Evolutionary conservation across 805 yeast species (phyloP).

Genomic region (Candida broadrunensis): DNA sequence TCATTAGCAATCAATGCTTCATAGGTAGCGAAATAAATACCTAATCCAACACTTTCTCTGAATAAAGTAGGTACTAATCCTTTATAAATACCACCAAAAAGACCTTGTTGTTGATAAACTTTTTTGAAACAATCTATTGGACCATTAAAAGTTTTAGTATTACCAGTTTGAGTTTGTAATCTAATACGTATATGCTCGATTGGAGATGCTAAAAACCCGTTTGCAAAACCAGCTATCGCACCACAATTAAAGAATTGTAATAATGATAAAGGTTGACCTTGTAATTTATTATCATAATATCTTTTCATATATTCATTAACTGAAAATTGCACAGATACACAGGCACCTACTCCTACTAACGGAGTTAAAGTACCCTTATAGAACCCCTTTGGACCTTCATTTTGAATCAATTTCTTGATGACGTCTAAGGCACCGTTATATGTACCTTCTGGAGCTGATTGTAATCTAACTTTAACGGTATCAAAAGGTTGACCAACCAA

Average conservation of each 20-base stretch:
- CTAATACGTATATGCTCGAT: slow-evolving; percentile 94
- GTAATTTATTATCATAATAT: slow-evolving; percentile 49
- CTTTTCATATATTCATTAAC: slow-evolving; percentile 94
- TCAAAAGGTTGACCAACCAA: slow-evolving; percentile 96
- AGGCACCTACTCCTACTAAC: slow-evolving; percentile 74
- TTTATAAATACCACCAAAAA: slow-evolving; percentile 59
- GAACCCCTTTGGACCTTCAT: slow-evolving; percentile 40
- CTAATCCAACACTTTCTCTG: slow-evolving; percentile 87
- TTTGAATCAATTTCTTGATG: slow-evolving; percentile 58
- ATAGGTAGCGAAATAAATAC: slow-evolving; percentile 83
- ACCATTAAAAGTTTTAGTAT: slow-evolving; percentile 56
- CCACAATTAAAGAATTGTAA: slow-evolving; percentile 80
- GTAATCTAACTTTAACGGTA: slow-evolving; percentile 89
- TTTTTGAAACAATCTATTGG: slow-evolving; percentile 71
- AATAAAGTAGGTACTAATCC: slow-evolving; percentile 81
- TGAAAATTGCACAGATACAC: slow-evolving; percentile 95
- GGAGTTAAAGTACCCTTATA: slow-evolving; percentile 48
- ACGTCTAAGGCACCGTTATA: slow-evolving; percentile 77
- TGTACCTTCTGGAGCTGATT: slow-evolving; percentile 77
- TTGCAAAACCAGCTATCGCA: slow-evolving; percentile 87
- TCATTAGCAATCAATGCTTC: slow-evolving; percentile 81
- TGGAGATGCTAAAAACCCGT: slow-evolving; percentile 86
- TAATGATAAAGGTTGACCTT: slow-evolving; percentile 46
- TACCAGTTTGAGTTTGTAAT: slow-evolving; percentile 78
- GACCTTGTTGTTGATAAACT: slow-evolving; percentile 52